These are phyloP conservation scores for Platanus orientalis DNA, from an alignment of 164 flowering plant genomes.

Conservation along the genomic window DNA sequence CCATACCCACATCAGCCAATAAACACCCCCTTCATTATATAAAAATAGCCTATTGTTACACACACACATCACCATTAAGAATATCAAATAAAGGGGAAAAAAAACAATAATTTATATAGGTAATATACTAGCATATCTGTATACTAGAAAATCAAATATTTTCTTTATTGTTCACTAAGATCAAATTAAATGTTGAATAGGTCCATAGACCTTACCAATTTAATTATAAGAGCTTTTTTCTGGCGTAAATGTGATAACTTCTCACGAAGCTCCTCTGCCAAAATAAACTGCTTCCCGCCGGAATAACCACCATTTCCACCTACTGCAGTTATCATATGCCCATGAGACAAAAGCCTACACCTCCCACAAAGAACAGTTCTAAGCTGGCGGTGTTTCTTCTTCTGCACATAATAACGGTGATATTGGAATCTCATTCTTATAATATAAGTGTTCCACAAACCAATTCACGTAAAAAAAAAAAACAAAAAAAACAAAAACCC, in stretches of 20 bases:
- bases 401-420: conserved; percentile 41
- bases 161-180: too few relatives aligned
- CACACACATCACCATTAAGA: too few relatives aligned
- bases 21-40: too few relatives aligned
- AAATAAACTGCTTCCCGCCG: conserved; percentile 88
- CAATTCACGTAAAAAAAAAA: too few relatives aligned
- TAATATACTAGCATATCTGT: too few relatives aligned
- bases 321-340: conserved; percentile 97
- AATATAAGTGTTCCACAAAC: neutral
- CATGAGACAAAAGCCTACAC: conserved; percentile 83
- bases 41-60: too few relatives aligned
- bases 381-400: conserved; percentile 91
- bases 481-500: neutral
- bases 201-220: conserved; percentile 49
- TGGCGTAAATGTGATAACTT: conserved; percentile 76
- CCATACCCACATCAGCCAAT: too few relatives aligned
- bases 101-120: too few relatives aligned
- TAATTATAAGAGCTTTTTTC: conserved; percentile 82
- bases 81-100: too few relatives aligned
- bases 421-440: neutral
- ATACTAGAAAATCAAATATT: too few relatives aligned
- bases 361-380: conserved; percentile 83
- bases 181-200: too few relatives aligned
- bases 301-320: conserved; percentile 97
- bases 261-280: conserved; percentile 83